phyloP scores from a whole-genome alignment of 2,329 filamentous ascomycete genomes.

The Hymenoscyphus occultus region DNA sequence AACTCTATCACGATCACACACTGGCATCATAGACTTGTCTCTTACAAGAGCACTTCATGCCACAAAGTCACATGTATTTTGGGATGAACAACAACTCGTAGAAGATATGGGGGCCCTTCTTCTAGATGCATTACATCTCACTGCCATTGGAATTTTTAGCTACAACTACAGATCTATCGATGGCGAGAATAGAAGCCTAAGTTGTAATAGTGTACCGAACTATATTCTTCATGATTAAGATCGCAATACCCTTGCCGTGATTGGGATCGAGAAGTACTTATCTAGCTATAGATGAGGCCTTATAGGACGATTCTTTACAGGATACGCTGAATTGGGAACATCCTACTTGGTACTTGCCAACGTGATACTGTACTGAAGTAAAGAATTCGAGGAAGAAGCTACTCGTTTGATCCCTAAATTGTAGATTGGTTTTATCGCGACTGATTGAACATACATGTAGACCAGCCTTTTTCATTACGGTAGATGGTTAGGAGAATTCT shows the following conservation, averaged over 20 bases:
- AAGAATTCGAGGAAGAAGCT: too few relatives aligned
- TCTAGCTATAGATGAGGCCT: neutral
- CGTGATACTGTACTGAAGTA: too few relatives aligned
- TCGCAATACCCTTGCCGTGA: neutral
- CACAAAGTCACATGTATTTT: neutral
- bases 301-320: neutral
- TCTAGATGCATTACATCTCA: neutral
- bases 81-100: neutral
- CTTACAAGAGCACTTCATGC: neutral
- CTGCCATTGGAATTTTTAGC: neutral
- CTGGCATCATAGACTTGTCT: neutral
- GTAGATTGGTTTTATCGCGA: too few relatives aligned
- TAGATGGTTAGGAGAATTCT: too few relatives aligned
- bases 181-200: neutral
- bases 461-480: too few relatives aligned
- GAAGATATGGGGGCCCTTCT: neutral
- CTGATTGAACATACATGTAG: too few relatives aligned
- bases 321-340: neutral
- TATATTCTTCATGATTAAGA: slow-evolving; percentile 12
- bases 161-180: neutral
- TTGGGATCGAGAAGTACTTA: neutral
- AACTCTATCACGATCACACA: neutral
- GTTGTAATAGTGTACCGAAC: too few relatives aligned
- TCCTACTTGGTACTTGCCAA: neutral
- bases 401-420: too few relatives aligned